Evolutionary conservation across 192 early-diverging fungal genomes (phyloP), one percentile per base, ranked within the genome.

Genomic region (Linderina pennispora): DNA sequence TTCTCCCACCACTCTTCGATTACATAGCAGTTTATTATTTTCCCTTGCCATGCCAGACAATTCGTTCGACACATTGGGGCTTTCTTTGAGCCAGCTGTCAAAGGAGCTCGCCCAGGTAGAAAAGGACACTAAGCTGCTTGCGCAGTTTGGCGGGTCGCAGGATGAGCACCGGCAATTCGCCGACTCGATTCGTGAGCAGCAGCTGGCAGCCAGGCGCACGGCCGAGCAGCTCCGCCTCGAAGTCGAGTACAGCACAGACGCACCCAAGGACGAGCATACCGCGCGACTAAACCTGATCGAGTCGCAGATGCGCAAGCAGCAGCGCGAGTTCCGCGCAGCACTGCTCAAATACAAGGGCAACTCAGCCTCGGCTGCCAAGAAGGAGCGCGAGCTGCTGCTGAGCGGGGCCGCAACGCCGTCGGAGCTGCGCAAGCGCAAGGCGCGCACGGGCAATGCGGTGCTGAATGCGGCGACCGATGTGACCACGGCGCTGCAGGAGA

Each of bases 181-280:
- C 10, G 57, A 60, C n/a, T 60, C 68, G n/a, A 48, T 72, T 22
- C 62, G 68, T 32, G 58, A 56, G 31, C 62, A 72, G 53, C 68
- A 61, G 50, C 62, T 62, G 8, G 40, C 50, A 11, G 48, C 46
- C 35, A 57, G 65, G 38, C 62, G 68, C 17, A 41, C 53, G 9
- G 14, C 61, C 11, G 57, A 64, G 28, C 57, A 48, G 10, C 32
- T 65, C 3, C 18, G 21, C 9, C 19, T 47, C 3, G 43, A 41
- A 1, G 18, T 38, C 4, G 51, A 54, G 26, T 35, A 24, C 24
- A 16, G 17, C 20, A 38, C 28, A 0, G 23, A 23, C 24, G 16
- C 41, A 2, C 35, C 21, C 0, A 40, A 22, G 16, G 26, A 21
- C 13, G 36, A 42, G 20, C 11, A 36, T 13, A 13, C 23, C 3